Conservation (phyloP, 1,139 yeast genomes). For the Taphrina communis region DNA sequence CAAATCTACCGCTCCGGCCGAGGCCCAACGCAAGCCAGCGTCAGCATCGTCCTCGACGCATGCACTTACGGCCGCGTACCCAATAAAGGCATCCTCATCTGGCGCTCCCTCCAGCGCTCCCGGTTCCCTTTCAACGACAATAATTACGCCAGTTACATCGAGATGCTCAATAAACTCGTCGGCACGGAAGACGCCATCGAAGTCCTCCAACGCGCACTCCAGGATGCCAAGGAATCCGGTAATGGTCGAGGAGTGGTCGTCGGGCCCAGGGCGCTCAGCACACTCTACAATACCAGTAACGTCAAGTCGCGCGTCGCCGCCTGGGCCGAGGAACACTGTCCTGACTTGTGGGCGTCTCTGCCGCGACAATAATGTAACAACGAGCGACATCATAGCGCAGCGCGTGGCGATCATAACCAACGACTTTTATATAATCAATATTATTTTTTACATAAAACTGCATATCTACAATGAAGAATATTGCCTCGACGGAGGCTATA, state of each 20-base stretch:
- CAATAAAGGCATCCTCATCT: constrained; percentile 25
- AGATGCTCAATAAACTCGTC: constrained; percentile 23
- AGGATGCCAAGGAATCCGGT: no score
- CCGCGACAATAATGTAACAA: background rate
- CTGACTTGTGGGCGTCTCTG: constrained; percentile 21
- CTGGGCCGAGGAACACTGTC: constrained; percentile 32
- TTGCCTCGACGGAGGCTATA: no score
- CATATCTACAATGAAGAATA: background rate
- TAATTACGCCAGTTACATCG: constrained; percentile 31
- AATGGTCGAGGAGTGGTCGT: constrained; percentile 4
- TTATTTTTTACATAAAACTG: background rate
- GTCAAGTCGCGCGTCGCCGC: constrained; percentile 7
- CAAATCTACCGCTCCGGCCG: constrained; percentile 21
- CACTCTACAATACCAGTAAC: constrained; percentile 24
- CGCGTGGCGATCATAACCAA: no score
- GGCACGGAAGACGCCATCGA: constrained; percentile 17
- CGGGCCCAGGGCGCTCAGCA: constrained; percentile 25
- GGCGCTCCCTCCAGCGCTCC: constrained; percentile 28
- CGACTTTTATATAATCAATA: no score
- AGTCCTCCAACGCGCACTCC: constrained; percentile 2
- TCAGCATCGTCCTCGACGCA: constrained; percentile 33
- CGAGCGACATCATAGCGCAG: no score
- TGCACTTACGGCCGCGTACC: constrained; percentile 30
- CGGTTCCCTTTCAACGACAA: constrained; percentile 33
- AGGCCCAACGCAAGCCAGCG: constrained; percentile 33